Evolutionary conservation across 164 flowering plant species (phyloP), one percentile per base, ranked within the genome.

Genomic region (Vitis riparia): DNA sequence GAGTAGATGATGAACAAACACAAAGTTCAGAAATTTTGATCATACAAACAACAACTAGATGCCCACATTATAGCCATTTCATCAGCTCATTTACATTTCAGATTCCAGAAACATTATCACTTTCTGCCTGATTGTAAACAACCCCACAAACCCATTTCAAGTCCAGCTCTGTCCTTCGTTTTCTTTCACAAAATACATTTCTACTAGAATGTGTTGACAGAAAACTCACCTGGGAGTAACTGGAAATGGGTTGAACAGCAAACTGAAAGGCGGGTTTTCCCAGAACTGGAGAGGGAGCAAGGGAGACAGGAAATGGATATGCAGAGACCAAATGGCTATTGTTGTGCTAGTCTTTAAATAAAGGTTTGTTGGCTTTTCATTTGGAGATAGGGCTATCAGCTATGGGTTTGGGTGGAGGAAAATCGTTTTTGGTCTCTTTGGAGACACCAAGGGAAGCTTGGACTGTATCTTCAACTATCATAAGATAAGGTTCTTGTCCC

Each of bases 351-450:
- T 55, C 17, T 2, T 51, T 70, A 67, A 59, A 56, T 44, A 17
- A 73, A 15, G 66, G 13, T 49, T 17, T 51, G 53, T 71, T 83
- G 94, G 84, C 90, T 80, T 83, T 88, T 89, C 66, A 73, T 13
- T 15, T 66, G 73, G 23, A 79, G 98, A 92, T 92, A 89, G 94
- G 93, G 98, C 68, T 81, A 75, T 55, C 27, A 23, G 2, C 27
- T 23, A 23, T 23, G 27, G 67, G n/a, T 62, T 68, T 83, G 89
- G 71, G 93, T 87, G 94, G 96, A 71, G 83, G 88, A 85, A 80
- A 87, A 59, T 82, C 5, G 77, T 48, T 56, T 73, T 65, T 83
- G 82, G 81, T 60, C 73, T 73, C 77, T 77, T 65, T 56, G 66
- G 57, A 74, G 72, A 61, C 70, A 30, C 77, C 68, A 78, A 73